These are phyloP conservation scores for Psophocarpus tetragonolobus DNA, from an alignment of 306 rosid genomes.

Conservation along the genomic window DNA sequence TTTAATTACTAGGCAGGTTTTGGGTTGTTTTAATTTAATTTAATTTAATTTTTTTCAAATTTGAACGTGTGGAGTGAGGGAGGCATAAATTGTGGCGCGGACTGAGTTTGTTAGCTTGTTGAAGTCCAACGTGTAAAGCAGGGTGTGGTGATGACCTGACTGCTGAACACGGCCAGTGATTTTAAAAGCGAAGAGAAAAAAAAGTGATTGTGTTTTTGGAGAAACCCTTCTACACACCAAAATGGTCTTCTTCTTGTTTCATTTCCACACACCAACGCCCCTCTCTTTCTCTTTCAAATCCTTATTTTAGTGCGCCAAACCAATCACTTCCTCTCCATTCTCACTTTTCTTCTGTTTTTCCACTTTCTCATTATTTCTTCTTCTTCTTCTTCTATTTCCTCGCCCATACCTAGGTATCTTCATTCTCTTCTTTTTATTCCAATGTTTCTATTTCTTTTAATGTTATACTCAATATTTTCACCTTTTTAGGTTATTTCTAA, in stretches of 20 bases:
- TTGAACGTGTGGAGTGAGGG: neutral
- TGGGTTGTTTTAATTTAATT: no score
- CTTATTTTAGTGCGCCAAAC: constrained; percentile 21
- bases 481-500: neutral
- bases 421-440: neutral
- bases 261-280: constrained; percentile 1
- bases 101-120: no score
- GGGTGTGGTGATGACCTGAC: no score
- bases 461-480: no score
- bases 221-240: constrained; percentile 24
- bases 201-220: neutral
- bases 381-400: neutral
- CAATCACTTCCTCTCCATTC: neutral
- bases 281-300: constrained; percentile 2
- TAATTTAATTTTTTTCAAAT: no score
- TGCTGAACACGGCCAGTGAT: no score
- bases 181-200: constrained; percentile 5
- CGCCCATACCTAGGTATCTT: neutral
- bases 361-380: neutral
- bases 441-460: no score
- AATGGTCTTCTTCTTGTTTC: constrained; percentile 8
- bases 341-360: neutral
- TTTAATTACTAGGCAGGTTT: no score
- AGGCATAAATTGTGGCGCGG: constrained; percentile 5
- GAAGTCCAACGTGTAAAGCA: neutral